Conservation (phyloP, 352 stramenopile species). For the Phytophthora tubulina region DNA sequence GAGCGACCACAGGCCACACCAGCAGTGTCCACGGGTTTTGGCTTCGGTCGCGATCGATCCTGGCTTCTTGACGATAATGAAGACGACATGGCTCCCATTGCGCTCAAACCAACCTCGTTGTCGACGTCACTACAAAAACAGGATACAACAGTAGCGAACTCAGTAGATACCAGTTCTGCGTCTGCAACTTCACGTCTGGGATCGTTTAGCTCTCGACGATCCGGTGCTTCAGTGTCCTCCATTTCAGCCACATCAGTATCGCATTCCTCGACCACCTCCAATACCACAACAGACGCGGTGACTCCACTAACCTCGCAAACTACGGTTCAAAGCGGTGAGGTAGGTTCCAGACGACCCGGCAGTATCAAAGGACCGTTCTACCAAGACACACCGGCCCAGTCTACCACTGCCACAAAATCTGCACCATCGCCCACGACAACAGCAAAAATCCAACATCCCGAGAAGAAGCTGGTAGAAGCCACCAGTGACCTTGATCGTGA, state of each 20-base stretch:
- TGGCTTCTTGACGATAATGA: slow-evolving; percentile 58
- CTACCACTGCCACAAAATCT: slow-evolving; percentile 8
- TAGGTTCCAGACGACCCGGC: background rate
- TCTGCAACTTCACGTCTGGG: slow-evolving; percentile 11
- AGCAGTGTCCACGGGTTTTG: slow-evolving; percentile 29
- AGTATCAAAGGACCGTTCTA: slow-evolving; percentile 44
- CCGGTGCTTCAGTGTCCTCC: background rate
- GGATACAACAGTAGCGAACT: background rate
- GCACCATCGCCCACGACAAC: slow-evolving; percentile 25
- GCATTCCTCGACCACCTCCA: background rate
- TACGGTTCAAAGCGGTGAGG: background rate
- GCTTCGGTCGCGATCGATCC: slow-evolving; percentile 64
- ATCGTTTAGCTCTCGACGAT: slow-evolving; percentile 26
- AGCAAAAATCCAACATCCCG: slow-evolving; percentile 44
- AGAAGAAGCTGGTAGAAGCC: slow-evolving; percentile 45
- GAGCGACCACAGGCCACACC: slow-evolving; percentile 17
- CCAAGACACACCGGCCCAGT: slow-evolving; percentile 27
- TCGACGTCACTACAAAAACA: slow-evolving; percentile 18
- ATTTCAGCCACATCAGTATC: background rate
- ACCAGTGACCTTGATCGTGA: slow-evolving; percentile 36
- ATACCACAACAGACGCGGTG: slow-evolving; percentile 17
- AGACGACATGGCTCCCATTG: slow-evolving; percentile 38
- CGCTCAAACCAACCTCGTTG: slow-evolving; percentile 10
- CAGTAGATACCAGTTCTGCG: background rate
- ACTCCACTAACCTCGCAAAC: slow-evolving; percentile 3